These are phyloP conservation scores for Choanephora cucurbitarum DNA, from an alignment of 371 early-diverging fungal genomes.

Conservation along the genomic window DNA sequence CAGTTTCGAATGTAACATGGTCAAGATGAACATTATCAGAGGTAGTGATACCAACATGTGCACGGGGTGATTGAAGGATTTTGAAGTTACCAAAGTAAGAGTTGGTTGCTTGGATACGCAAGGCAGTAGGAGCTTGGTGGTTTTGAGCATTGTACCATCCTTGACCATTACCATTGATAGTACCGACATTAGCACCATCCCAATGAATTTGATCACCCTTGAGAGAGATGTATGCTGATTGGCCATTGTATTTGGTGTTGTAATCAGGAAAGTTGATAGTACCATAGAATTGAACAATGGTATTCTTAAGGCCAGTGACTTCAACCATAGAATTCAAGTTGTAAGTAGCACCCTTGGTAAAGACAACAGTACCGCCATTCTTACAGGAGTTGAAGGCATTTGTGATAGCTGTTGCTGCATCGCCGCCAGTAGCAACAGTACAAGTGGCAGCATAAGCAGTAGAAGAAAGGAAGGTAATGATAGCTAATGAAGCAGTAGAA, in stretches of 20 bases:
- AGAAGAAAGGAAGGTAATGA: not conserved
- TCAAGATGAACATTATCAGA: conserved; percentile 31
- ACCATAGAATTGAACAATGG: conserved; percentile 32
- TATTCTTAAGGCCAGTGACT: conserved; percentile 23
- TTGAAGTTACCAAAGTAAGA: conserved; percentile 38
- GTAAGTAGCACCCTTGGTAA: conserved; percentile 29
- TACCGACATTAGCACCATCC: conserved; percentile 29
- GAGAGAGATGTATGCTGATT: conserved; percentile 26
- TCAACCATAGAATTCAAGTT: conserved; percentile 25
- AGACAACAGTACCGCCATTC: conserved; percentile 34
- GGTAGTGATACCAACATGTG: conserved; percentile 35
- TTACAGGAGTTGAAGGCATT: conserved; percentile 32
- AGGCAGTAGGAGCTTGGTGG: conserved; percentile 34
- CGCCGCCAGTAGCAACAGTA: conserved; percentile 20
- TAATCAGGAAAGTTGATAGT: conserved; percentile 30
- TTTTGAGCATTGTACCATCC: conserved; percentile 39
- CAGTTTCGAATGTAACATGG: conserved; percentile 26
- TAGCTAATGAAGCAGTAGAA: not conserved
- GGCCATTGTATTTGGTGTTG: conserved; percentile 24
- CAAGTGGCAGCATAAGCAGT: conserved; percentile 19
- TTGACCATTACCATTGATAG: conserved; percentile 34
- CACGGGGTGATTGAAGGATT: conserved; percentile 32
- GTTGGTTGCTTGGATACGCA: conserved; percentile 29
- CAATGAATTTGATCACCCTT: conserved; percentile 30
- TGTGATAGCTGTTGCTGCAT: conserved; percentile 28